phyloP scores from a whole-genome alignment of 768 basidiomycete species.

The Suillus bovinus region DNA sequence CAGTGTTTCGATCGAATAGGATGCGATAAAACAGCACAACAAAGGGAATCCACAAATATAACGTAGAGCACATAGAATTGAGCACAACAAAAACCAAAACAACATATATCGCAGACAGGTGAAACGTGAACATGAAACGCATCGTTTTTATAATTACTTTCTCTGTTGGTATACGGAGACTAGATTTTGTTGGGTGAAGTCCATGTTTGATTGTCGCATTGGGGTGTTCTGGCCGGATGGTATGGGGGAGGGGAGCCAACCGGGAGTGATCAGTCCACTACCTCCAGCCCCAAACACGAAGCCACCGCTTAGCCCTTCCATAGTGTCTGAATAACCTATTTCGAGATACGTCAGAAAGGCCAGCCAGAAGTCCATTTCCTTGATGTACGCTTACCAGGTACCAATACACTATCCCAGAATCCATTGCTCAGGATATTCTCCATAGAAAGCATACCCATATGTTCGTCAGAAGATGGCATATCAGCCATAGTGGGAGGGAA shows the following conservation, averaged over 20 bases:
- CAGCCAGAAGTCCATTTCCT: slow-evolving; percentile 8
- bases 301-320: slow-evolving; percentile 83
- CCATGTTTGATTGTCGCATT: slow-evolving; percentile 26
- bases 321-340: slow-evolving; percentile 72
- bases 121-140: background rate
- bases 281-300: slow-evolving; percentile 86
- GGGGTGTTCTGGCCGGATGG: slow-evolving; percentile 58
- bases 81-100: background rate
- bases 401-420: slow-evolving; percentile 88
- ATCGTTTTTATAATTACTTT: slow-evolving; percentile 21
- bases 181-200: slow-evolving; percentile 32
- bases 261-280: slow-evolving; percentile 81
- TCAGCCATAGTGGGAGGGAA: slow-evolving; percentile 89
- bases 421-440: slow-evolving; percentile 76
- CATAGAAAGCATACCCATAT: slow-evolving; percentile 64
- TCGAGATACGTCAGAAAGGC: slow-evolving; percentile 5
- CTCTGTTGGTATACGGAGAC: slow-evolving; percentile 26
- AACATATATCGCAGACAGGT: background rate
- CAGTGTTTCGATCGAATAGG: background rate
- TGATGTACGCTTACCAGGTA: slow-evolving; percentile 62
- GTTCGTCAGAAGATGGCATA: slow-evolving; percentile 40
- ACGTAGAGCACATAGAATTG: background rate
- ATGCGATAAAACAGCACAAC: background rate
- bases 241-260: slow-evolving; percentile 58
- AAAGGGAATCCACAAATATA: background rate